These are phyloP conservation scores for Rhizopogon vulgaris DNA, from an alignment of 768 basidiomycete species.

Conservation along the genomic window DNA sequence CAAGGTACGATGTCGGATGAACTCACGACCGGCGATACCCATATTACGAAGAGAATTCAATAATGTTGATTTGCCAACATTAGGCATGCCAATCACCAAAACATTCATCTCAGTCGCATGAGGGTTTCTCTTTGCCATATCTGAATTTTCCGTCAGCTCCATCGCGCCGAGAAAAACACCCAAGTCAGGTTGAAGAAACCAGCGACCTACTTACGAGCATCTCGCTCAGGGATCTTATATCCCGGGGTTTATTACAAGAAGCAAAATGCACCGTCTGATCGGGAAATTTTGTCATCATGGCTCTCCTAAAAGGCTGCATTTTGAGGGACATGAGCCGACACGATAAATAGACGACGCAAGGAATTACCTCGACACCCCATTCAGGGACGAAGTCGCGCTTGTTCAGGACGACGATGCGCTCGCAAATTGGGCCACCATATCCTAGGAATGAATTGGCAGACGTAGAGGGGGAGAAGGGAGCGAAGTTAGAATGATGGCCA, in stretches of 20 bases:
- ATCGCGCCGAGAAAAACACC: neutral
- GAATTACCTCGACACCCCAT: slow-evolving; percentile 77
- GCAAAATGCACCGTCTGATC: slow-evolving; percentile 66
- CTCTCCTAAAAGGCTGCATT: slow-evolving; percentile 62
- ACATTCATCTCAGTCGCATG: slow-evolving; percentile 78
- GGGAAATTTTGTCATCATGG: slow-evolving; percentile 67
- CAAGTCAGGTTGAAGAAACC: neutral
- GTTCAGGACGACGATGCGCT: slow-evolving; percentile 87
- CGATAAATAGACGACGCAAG: slow-evolving; percentile 5
- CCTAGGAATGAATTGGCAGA: slow-evolving; percentile 6
- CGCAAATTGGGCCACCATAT: slow-evolving; percentile 42
- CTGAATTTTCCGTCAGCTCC: slow-evolving; percentile 27
- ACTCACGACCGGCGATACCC: slow-evolving; percentile 83
- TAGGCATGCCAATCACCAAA: slow-evolving; percentile 96
- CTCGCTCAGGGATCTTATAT: slow-evolving; percentile 59
- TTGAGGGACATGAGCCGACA: slow-evolving; percentile 4
- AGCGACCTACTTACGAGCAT: slow-evolving; percentile 66
- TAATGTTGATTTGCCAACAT: slow-evolving; percentile 94
- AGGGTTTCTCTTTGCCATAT: slow-evolving; percentile 62
- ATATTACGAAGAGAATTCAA: slow-evolving; percentile 84
- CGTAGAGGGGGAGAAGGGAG: slow-evolving; percentile 32
- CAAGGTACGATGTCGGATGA: slow-evolving; percentile 1
- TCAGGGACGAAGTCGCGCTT: slow-evolving; percentile 88
- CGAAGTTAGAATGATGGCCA: slow-evolving; percentile 44
- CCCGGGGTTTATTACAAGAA: slow-evolving; percentile 61